These are phyloP conservation scores for Primulina huaijiensis DNA, from an alignment of 257 asterid genomes.

Conservation along the genomic window DNA sequence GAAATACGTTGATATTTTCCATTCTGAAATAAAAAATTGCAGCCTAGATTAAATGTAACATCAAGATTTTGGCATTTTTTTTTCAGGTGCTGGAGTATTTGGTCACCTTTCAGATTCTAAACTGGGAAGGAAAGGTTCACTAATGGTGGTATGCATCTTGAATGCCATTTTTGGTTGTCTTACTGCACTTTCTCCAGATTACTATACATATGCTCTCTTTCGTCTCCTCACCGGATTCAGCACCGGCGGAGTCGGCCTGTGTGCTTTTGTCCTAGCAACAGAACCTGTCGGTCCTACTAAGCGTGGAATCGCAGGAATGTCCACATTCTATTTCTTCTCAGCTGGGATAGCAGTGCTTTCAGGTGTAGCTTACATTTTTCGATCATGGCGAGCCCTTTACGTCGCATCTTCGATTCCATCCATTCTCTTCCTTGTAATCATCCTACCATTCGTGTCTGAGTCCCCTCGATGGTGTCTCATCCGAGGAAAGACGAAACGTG, in stretches of 20 bases:
- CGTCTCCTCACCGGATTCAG: constrained; percentile 87
- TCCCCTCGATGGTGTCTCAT: constrained; percentile 90
- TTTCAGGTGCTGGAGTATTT: constrained; percentile 84
- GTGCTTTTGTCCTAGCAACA: constrained; percentile 84
- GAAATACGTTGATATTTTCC: too few species aligned
- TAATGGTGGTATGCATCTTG: constrained; percentile 57
- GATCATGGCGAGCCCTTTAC: constrained; percentile 71
- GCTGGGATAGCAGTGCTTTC: constrained; percentile 65
- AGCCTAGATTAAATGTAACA: too few species aligned
- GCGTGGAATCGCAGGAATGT: constrained; percentile 85
- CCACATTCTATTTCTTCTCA: constrained; percentile 90
- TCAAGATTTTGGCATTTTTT: background rate
- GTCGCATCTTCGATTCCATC: constrained; percentile 70
- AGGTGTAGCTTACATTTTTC: constrained; percentile 61
- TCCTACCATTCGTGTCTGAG: constrained; percentile 71
- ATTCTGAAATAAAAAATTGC: background rate
- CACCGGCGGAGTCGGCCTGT: constrained; percentile 88
- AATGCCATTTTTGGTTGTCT: constrained; percentile 75
- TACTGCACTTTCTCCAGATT: constrained; percentile 64
- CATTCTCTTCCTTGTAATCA: constrained; percentile 37
- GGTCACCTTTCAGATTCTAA: constrained; percentile 87
- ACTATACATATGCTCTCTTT: constrained; percentile 47
- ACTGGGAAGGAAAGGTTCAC: constrained; percentile 79
- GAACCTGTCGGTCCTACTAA: constrained; percentile 82
- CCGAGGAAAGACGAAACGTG: constrained; percentile 42